A percentile compares a stretch with the other conserved stretches of the same genome.
These are phyloP conservation scores for Annona cherimola DNA, from an alignment of 164 flowering plant genomes.

Conservation along the genomic window DNA sequence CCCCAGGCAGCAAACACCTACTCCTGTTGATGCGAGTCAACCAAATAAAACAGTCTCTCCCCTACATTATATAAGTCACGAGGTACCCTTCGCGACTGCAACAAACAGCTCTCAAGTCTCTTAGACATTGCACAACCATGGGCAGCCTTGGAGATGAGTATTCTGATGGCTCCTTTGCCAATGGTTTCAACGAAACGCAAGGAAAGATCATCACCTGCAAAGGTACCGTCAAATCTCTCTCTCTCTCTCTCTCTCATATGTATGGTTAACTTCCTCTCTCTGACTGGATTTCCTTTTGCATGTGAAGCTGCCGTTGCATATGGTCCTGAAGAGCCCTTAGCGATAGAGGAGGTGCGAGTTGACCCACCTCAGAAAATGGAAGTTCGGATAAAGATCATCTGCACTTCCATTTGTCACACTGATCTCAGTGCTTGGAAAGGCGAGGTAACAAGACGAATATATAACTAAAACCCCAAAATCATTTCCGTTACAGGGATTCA, in stretches of 20 bases:
- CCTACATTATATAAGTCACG: too few species aligned
- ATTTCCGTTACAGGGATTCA: too few species aligned
- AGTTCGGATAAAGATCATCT: conserved; percentile 55
- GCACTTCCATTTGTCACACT: conserved; percentile 67
- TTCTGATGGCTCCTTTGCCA: conserved; percentile 1
- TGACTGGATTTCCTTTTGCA: background rate
- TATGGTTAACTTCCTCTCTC: background rate
- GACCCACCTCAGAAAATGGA: conserved; percentile 66
- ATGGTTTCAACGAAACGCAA: conserved; percentile 17
- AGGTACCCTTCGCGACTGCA: too few species aligned
- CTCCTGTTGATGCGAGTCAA: too few species aligned
- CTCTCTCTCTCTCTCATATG: background rate
- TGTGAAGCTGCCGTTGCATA: conserved; percentile 53
- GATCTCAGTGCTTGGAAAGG: conserved; percentile 71
- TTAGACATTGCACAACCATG: background rate
- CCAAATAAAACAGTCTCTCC: too few species aligned
- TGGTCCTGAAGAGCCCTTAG: conserved; percentile 44
- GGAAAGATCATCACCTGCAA: conserved; percentile 52
- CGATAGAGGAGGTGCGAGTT: conserved; percentile 50
- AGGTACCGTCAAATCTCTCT: conserved; percentile 19
- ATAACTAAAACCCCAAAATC: too few species aligned
- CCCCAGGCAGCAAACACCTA: too few species aligned
- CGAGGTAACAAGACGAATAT: conserved; percentile 34
- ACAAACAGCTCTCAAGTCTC: too few species aligned
- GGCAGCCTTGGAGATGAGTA: conserved; percentile 2